A percentile compares a stretch with the other conserved stretches of the same genome.
Evolutionary conservation across 2,329 filamentous ascomycete species (phyloP).

Genomic region (Fusarium mangiferae): DNA sequence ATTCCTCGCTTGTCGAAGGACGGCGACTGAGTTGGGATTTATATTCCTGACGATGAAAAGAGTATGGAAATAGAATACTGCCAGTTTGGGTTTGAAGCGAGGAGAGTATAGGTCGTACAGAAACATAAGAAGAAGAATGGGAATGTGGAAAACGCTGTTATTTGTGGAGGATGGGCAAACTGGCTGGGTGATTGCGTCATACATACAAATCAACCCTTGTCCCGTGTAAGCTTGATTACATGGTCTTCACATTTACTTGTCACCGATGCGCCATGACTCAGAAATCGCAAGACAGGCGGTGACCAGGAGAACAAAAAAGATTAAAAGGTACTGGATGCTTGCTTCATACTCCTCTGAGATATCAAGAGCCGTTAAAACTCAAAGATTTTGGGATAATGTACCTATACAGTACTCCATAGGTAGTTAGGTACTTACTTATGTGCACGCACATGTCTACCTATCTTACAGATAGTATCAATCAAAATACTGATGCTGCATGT

Average conservation of each 20-base stretch:
- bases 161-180: not conserved
- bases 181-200: not conserved
- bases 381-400: not conserved
- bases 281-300: not conserved
- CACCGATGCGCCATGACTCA: not conserved
- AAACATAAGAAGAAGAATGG: not conserved
- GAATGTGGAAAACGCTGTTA: not conserved
- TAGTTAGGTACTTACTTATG: not conserved
- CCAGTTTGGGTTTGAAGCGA: not conserved
- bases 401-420: not conserved
- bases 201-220: not conserved
- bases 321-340: not conserved
- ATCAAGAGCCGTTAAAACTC: not conserved
- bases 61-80: not conserved
- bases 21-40: accelerated
- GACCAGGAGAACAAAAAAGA: not conserved
- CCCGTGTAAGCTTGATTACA: not conserved
- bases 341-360: too few relatives aligned
- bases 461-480: too few relatives aligned
- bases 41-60: not conserved
- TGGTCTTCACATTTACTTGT: not conserved
- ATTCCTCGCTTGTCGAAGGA: slow-evolving; percentile 3
- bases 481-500: too few relatives aligned
- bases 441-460: not conserved
- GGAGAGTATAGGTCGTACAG: not conserved